phyloP scores from a whole-genome alignment of 352 stramenopile genomes.

The Pythium folliculosum region DNA sequence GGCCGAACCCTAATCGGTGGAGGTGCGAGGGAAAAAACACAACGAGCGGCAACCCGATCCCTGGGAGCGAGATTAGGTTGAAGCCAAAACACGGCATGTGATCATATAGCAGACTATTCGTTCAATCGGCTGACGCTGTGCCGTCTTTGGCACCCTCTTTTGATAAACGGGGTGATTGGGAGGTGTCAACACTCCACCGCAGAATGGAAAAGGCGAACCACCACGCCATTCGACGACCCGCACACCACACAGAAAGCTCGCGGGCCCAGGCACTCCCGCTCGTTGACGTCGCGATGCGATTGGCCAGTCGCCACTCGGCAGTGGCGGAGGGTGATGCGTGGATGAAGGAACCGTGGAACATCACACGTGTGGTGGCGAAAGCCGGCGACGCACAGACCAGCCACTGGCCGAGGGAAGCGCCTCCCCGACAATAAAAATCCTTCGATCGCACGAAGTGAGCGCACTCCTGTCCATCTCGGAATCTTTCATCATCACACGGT shows the following conservation, averaged over 20 bases:
- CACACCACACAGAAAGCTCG: slow-evolving; percentile 12
- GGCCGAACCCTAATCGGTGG: slow-evolving; percentile 15
- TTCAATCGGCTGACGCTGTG: too few species aligned
- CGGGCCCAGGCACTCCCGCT: background rate
- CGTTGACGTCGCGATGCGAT: slow-evolving; percentile 1
- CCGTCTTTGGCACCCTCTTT: background rate
- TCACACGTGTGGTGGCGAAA: background rate
- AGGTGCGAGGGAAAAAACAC: slow-evolving; percentile 11
- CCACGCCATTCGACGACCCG: background rate
- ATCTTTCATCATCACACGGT: background rate
- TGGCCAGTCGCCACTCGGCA: slow-evolving; percentile 7
- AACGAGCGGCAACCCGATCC: slow-evolving; percentile 11
- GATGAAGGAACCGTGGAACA: background rate
- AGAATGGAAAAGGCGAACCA: slow-evolving; percentile 5
- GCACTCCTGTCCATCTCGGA: background rate
- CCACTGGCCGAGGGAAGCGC: background rate
- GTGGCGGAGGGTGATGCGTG: background rate
- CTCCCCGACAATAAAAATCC: background rate
- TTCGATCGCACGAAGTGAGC: slow-evolving; percentile 8
- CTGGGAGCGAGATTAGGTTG: background rate
- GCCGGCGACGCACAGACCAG: background rate
- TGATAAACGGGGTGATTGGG: background rate
- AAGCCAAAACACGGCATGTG: background rate
- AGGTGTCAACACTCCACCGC: background rate
- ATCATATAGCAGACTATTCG: background rate